Evolutionary conservation across 495 filamentous ascomycete species (phyloP), one percentile per base, ranked within the genome.

Genomic region (Schizothecium vesticola): DNA sequence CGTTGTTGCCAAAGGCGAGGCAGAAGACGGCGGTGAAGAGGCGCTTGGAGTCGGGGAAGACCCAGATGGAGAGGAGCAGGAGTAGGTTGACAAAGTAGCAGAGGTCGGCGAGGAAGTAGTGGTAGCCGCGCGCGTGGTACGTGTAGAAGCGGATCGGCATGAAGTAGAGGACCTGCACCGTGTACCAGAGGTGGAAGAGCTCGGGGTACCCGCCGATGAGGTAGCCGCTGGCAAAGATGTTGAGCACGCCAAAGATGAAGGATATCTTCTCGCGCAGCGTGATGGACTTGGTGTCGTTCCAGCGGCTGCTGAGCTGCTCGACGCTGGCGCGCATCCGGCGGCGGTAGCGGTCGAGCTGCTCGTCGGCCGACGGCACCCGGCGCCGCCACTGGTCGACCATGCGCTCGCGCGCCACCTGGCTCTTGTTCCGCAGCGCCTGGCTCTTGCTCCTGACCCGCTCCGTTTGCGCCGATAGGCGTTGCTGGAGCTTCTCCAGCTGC

Each of bases 61-160:
- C 83, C 94, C 94, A 99, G 62, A 99, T 85, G 69, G 86, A 89
- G 68, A 95, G 84, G 72, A 96, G 80, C 56, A 90, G 82, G 59
- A 99, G 86, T 58, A 97, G 78, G 77, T 99, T 99, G 81, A 96
- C 93, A 72, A 98, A 99, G 80, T 99, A 99, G 79, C 95, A 99
- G 55, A 98, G 88, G 77, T 98, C 95, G 68, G 93, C 94, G 55
- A 99, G 79, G 81, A 99, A 99, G 81, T 99, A 99, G 79, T 99
- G 95, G 72, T 94, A 97, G 28, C 94, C 95, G 61, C 87, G 88
- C 71, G 88, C 87, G 70, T 92, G 92, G 81, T 99, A 99, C 64
- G 90, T 90, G 78, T 91, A 96, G 76, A 86, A 94, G 25, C 95
- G 90, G 72, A 98, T 91, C 21, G 95, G 95, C 94, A 98, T 97